A percentile compares a stretch with the other conserved stretches of the same genome.
Evolutionary conservation across 306 rosid species (phyloP).

Genomic region (Vigna unguiculata): DNA sequence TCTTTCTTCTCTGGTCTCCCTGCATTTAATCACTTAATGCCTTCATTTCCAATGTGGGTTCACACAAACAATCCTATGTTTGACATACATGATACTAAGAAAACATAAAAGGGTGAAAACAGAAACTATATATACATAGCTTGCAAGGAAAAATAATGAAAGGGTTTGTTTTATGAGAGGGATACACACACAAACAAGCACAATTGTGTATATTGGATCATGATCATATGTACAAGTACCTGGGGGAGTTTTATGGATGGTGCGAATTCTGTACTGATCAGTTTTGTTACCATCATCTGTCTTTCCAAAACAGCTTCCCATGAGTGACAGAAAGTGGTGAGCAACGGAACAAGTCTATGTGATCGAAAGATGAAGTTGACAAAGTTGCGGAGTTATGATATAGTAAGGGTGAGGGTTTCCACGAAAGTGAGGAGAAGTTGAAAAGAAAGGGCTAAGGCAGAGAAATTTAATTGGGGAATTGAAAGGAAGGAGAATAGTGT

Average conservation of each 20-base stretch:
- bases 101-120: background rate
- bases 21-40: background rate
- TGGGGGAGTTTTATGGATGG: background rate
- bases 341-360: background rate
- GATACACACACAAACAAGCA: background rate
- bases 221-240: background rate
- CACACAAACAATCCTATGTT: background rate
- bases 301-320: conserved; percentile 48
- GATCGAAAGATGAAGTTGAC: conserved; percentile 15
- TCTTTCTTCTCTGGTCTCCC: background rate
- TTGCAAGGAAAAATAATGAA: too few species aligned
- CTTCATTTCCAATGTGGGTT: background rate
- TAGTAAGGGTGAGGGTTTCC: background rate
- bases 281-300: background rate
- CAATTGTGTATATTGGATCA: background rate
- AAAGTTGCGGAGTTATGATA: background rate
- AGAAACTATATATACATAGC: background rate
- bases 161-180: background rate
- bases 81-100: too few species aligned
- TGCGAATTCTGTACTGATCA: background rate
- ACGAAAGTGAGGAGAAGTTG: conserved; percentile 42
- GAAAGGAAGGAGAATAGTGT: background rate
- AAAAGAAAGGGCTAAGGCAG: background rate
- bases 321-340: background rate
- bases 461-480: background rate